Evolutionary conservation across 1,284 basidiomycete species (phyloP), one percentile per base, ranked within the genome.

Genomic region (Amylostereum areolatum): DNA sequence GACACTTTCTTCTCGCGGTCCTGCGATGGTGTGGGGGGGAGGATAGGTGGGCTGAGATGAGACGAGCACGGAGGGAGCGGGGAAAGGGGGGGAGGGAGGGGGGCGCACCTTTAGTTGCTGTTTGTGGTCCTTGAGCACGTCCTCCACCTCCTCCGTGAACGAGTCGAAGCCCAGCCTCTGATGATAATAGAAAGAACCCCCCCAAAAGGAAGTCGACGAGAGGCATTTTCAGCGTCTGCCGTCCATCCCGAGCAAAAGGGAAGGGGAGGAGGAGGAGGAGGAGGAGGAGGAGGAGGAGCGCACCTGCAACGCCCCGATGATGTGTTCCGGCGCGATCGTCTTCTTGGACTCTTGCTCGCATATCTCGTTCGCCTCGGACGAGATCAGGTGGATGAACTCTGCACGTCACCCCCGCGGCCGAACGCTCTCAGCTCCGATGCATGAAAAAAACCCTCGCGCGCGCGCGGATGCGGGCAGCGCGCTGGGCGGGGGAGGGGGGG

Each of bases 261-360:
- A 18, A 18, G 18, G 18, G 18, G 18, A 18, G 18, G 18, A 18
- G 18, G 18, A 18, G 18, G 18, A 24, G 18, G 18, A 18, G 18
- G 18, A 18, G 18, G 18, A 18, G 18, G 18, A 24, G 48, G 25
- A 34, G n/a, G n/a, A 30, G n/a, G 33, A 35, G 55, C 77, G 43
- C 51, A 92, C 93, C 74, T 93, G 92, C 46, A 99, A 73, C 4
- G 96, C 97, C 34, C 81, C 75, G 40, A 97, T 87, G 43, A 99
- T 95, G 64, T 99, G 96, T 62, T 99, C 96, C 2, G 97, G 96
- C 3, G 94, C 92, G 59, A 99, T 99, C 0, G 96, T 99, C 75
- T 99, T 99, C 74, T 98, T 98, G n/a, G 90, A 89, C 62, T 95
- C 93, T 65, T 92, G 87, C 63, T 99, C 97, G 67, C 97, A 99